A percentile compares a stretch with the other conserved stretches of the same genome.
Conservation (phyloP, 2,329 filamentous ascomycete species). For the Sordariomycetes sp. region DNA sequence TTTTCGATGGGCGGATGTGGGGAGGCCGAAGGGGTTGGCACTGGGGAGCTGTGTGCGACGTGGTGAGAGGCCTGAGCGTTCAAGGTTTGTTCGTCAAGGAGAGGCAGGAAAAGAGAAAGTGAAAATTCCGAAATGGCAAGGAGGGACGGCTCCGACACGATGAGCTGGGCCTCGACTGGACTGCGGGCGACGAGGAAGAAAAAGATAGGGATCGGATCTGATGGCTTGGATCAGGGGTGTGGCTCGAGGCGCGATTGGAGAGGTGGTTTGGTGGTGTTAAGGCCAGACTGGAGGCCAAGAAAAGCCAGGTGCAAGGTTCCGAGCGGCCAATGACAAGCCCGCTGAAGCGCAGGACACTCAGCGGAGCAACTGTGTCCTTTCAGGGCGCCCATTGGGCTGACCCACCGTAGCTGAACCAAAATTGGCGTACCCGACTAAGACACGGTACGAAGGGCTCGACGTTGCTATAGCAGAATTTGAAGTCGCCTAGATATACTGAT, state of each 20-base stretch:
- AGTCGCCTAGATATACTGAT: background rate
- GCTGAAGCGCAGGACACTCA: background rate
- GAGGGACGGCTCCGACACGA: background rate
- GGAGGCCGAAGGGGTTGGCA: constrained; percentile 1
- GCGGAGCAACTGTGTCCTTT: constrained; percentile 5
- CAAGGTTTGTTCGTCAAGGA: background rate
- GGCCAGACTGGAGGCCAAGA: constrained; percentile 3
- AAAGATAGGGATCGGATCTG: background rate
- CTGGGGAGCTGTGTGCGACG: background rate
- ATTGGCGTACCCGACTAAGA: background rate
- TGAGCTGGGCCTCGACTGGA: background rate
- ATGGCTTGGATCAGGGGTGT: background rate
- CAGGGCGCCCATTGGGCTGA: background rate
- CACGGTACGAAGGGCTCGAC: background rate
- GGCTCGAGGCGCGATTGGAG: background rate
- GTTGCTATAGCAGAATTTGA: background rate
- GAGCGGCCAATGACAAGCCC: background rate
- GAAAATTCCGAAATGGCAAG: background rate
- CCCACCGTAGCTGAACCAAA: background rate
- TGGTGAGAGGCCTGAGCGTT: background rate
- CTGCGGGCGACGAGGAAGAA: background rate
- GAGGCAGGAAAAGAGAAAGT: background rate
- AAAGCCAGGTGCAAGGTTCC: background rate
- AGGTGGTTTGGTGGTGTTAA: background rate
- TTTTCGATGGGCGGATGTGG: constrained; percentile 1